Evolutionary conservation across 148 eudicot species (phyloP).

Genomic region (Rhododendron kiyosumense): DNA sequence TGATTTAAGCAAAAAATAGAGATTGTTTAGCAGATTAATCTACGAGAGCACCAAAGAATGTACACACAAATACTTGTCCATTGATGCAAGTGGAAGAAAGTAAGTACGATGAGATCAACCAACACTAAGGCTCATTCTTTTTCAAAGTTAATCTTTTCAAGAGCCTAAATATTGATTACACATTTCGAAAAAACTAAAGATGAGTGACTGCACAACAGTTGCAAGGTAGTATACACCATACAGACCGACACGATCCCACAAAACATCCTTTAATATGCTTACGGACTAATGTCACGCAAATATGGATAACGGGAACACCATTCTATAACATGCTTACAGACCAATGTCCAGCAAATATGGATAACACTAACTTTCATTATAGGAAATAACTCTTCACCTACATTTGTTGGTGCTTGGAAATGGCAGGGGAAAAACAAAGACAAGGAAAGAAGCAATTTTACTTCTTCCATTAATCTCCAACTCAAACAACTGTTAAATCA

Average conservation of each 20-base stretch:
- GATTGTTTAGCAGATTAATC: neutral
- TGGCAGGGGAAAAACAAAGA: neutral
- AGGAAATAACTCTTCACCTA: neutral
- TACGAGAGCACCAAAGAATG: neutral
- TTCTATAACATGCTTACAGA: no score
- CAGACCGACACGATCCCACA: neutral
- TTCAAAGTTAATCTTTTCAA: neutral
- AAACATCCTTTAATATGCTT: neutral
- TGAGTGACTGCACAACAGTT: neutral
- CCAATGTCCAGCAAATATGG: neutral
- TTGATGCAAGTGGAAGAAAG: conserved; percentile 5
- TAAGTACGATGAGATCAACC: neutral
- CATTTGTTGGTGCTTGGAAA: neutral
- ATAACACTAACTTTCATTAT: neutral
- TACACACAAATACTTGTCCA: neutral
- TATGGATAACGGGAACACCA: neutral
- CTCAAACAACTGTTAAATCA: neutral
- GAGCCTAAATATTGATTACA: neutral
- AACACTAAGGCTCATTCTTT: neutral
- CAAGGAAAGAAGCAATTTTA: neutral
- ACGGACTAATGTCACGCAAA: neutral
- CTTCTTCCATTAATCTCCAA: neutral
- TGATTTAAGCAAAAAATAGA: neutral
- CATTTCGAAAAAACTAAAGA: neutral
- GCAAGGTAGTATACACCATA: neutral